These are phyloP conservation scores for Chaetothyriales sp. DNA, from an alignment of 2,329 filamentous ascomycete genomes.

Conservation along the genomic window DNA sequence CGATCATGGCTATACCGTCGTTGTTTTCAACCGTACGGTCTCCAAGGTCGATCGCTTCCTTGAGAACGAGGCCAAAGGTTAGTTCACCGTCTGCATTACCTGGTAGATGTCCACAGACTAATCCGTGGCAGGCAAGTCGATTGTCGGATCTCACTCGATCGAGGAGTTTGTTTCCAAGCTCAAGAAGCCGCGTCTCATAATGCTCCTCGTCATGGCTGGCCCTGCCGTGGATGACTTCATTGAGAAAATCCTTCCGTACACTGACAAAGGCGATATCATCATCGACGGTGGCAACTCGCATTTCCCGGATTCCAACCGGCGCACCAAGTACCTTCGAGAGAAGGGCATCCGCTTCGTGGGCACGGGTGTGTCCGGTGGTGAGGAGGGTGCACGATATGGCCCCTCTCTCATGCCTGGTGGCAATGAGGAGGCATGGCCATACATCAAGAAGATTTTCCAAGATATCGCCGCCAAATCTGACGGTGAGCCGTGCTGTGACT, in stretches of 20 bases:
- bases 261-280: conserved; percentile 87
- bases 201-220: conserved; percentile 98
- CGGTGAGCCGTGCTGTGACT: conserved; percentile 94
- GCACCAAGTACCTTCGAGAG: conserved; percentile 66
- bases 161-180: conserved; percentile 94
- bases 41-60: conserved; percentile 95
- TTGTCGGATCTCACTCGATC: conserved; percentile 82
- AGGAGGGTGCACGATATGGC: conserved; percentile 96
- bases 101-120: neutral
- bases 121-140: conserved; percentile 55
- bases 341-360: conserved; percentile 96
- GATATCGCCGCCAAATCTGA: conserved; percentile 95
- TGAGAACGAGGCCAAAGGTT: conserved; percentile 73
- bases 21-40: conserved; percentile 97
- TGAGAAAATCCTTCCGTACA: conserved; percentile 72
- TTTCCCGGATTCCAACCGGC: conserved; percentile 97
- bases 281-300: conserved; percentile 99
- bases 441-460: conserved; percentile 99
- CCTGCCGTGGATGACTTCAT: conserved; percentile 98
- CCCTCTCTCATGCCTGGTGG: conserved; percentile 98
- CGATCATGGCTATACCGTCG: conserved; percentile 87
- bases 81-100: conserved; percentile 11
- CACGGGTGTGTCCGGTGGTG: conserved; percentile 93
- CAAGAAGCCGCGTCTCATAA: conserved; percentile 90
- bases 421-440: conserved; percentile 93